These are phyloP conservation scores for Nakazawaea ernobii DNA, from an alignment of 805 yeast genomes.

Conservation along the genomic window DNA sequence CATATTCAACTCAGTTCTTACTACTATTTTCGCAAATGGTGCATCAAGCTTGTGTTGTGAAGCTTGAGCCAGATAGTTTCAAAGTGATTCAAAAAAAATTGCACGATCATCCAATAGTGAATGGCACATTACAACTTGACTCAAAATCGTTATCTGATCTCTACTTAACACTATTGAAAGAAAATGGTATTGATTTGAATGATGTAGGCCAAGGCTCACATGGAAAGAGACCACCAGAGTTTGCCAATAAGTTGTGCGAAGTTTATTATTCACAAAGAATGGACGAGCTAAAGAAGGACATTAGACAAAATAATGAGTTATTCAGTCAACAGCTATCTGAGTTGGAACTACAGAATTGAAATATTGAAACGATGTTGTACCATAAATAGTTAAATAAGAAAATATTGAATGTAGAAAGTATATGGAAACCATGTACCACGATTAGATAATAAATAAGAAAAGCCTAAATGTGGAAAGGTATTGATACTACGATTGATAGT, in stretches of 20 bases:
- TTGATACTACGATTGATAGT: too few relatives aligned
- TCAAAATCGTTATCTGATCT: constrained; percentile 16
- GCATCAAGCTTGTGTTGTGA: constrained; percentile 16
- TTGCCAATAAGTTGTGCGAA: constrained; percentile 19
- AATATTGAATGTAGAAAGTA: neutral
- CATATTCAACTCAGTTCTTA: constrained; percentile 23
- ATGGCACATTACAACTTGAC: constrained; percentile 12
- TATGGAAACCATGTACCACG: too few relatives aligned
- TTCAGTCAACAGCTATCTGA: constrained; percentile 13
- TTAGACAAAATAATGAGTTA: constrained; percentile 12
- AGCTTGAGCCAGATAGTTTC: constrained; percentile 11
- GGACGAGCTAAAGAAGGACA: constrained; percentile 16
- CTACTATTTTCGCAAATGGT: constrained; percentile 25
- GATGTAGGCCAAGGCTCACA: constrained; percentile 9
- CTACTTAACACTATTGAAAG: constrained; percentile 15
- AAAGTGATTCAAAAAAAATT: constrained; percentile 14
- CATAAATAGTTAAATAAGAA: neutral
- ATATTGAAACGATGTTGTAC: neutral
- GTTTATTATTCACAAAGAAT: constrained; percentile 17
- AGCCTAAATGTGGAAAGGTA: too few relatives aligned
- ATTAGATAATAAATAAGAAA: too few relatives aligned
- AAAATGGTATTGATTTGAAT: constrained; percentile 10
- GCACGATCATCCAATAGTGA: constrained; percentile 21
- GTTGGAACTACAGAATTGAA: neutral
- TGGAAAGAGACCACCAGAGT: constrained; percentile 14